A percentile compares a stretch with the other conserved stretches of the same genome.
phyloP scores from a whole-genome alignment of 83 land plant genomes.

The Thuja plicata region DNA sequence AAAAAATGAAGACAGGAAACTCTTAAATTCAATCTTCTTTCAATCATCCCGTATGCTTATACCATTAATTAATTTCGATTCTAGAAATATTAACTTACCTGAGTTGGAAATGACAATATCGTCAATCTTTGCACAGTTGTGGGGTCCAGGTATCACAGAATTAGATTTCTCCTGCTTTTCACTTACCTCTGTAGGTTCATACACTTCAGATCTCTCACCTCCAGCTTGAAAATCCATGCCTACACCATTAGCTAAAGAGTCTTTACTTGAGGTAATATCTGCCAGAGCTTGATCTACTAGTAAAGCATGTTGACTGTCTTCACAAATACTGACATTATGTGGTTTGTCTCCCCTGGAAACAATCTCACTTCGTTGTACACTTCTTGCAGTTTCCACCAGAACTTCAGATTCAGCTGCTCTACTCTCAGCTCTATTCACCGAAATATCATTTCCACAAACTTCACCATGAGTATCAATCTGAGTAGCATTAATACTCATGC shows the following conservation, averaged over 20 bases:
- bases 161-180: constrained; percentile 16
- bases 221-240: not conserved
- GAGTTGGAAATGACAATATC: constrained; percentile 11
- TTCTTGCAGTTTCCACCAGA: constrained; percentile 11
- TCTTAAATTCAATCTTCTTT: not conserved
- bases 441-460: constrained; percentile 12
- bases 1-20: not conserved
- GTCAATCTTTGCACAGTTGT: not conserved
- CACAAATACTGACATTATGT: constrained; percentile 11
- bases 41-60: not conserved
- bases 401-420: constrained; percentile 19
- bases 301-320: constrained; percentile 16
- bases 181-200: not conserved
- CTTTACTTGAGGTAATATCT: constrained; percentile 10
- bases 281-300: not conserved
- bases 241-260: not conserved
- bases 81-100: not conserved
- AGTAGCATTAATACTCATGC: constrained; percentile 3
- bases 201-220: constrained; percentile 18
- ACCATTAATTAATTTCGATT: not conserved
- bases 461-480: constrained; percentile 18
- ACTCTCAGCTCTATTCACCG: constrained; percentile 14
- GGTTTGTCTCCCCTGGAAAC: constrained; percentile 11
- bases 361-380: constrained; percentile 13
- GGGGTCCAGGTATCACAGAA: not conserved